phyloP scores from a whole-genome alignment of 1,139 yeast species.

The Zygosaccharomyces pseudobailii region DNA sequence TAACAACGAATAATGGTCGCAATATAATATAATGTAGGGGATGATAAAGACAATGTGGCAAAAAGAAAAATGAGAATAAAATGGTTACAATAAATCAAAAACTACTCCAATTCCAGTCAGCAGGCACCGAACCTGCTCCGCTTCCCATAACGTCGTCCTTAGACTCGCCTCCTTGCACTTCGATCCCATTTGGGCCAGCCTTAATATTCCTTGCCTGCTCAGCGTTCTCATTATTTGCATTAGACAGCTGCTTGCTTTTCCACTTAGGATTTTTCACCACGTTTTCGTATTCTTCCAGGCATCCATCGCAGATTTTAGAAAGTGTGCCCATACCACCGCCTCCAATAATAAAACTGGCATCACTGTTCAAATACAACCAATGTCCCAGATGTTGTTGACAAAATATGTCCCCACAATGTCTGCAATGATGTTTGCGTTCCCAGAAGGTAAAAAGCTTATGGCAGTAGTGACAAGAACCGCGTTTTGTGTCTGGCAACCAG shows the following conservation, averaged over 20 bases:
- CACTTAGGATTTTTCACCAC: conserved; percentile 34
- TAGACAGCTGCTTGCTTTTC: conserved; percentile 10
- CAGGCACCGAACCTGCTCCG: conserved; percentile 58
- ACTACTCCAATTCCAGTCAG: conserved; percentile 79
- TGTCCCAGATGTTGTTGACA: conserved; percentile 61
- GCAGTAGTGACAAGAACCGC: conserved; percentile 69
- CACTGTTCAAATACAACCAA: conserved; percentile 52
- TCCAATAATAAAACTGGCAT: conserved; percentile 72
- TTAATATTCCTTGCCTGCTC: not conserved
- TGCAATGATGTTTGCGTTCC: conserved; percentile 89
- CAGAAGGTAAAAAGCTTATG: conserved; percentile 60
- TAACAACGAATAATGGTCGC: not conserved
- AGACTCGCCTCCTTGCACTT: conserved; percentile 7
- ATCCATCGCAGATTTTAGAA: conserved; percentile 72
- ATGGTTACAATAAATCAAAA: conserved; percentile 36
- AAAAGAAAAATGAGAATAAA: conserved; percentile 3
- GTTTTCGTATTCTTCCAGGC: conserved; percentile 65
- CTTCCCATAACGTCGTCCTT: conserved; percentile 25
- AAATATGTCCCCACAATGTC: conserved; percentile 89
- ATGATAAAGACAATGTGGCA: not conserved
- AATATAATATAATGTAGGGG: not conserved
- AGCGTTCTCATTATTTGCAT: not conserved
- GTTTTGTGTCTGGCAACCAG: conserved; percentile 72
- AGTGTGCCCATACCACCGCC: conserved; percentile 68
- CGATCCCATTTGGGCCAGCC: conserved; percentile 5